Percentiles rank a stretch among this genome's conserved stretches.
Evolutionary conservation across 129 eudicot genomes (phyloP).

Genomic region (Flaveria robusta): DNA sequence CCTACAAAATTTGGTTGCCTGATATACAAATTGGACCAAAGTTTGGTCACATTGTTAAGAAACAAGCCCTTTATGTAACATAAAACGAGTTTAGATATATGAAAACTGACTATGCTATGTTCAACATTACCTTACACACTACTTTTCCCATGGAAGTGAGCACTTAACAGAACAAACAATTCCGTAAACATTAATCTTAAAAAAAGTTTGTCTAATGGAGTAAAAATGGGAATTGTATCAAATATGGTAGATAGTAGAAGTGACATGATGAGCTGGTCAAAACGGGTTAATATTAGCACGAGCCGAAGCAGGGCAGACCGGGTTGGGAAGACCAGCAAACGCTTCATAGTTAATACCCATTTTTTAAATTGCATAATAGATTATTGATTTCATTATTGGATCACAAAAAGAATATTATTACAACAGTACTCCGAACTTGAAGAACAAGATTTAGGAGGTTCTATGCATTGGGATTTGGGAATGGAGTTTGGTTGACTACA

Average conservation of each 20-base stretch:
- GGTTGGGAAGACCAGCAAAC: background rate
- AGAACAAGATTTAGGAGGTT: background rate
- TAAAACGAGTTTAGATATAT: background rate
- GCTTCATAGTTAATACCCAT: background rate
- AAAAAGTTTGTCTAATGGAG: background rate
- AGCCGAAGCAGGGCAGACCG: background rate
- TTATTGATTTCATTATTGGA: background rate
- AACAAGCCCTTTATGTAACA: background rate
- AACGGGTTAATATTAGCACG: background rate
- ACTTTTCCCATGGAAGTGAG: background rate
- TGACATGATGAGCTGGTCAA: background rate
- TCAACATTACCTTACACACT: slow-evolving; percentile 8
- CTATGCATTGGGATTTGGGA: background rate
- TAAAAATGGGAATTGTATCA: background rate
- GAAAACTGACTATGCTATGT: background rate
- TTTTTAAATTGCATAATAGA: background rate
- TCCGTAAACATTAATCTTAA: background rate
- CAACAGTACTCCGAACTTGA: background rate
- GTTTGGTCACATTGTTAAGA: background rate
- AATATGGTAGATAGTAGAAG: background rate
- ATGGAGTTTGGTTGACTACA: background rate
- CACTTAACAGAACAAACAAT: background rate
- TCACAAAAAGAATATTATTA: background rate
- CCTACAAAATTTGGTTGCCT: slow-evolving; percentile 4
- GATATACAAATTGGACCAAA: background rate